These are phyloP conservation scores for Calocybe gangraenosa DNA, from an alignment of 768 basidiomycete genomes.

Conservation along the genomic window DNA sequence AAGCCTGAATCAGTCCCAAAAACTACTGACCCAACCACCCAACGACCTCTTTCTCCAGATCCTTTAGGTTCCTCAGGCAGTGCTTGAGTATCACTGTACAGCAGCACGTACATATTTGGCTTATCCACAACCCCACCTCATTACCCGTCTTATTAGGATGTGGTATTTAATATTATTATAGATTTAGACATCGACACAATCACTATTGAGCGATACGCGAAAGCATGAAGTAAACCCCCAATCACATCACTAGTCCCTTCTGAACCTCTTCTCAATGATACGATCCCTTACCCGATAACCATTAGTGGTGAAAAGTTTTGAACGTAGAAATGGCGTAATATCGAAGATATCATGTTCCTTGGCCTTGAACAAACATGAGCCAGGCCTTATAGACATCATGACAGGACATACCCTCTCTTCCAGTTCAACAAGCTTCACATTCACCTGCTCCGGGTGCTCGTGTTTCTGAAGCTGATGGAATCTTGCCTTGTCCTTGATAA, in stretches of 20 bases:
- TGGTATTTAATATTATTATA: slow-evolving; percentile 13
- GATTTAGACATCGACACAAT: slow-evolving; percentile 12
- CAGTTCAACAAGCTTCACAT: slow-evolving; percentile 75
- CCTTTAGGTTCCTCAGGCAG: background rate
- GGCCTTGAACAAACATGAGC: slow-evolving; percentile 45
- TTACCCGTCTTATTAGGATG: background rate
- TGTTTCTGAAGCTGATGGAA: slow-evolving; percentile 74
- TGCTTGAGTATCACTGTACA: no score
- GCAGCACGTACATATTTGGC: background rate
- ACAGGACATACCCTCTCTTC: slow-evolving; percentile 70
- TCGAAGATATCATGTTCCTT: slow-evolving; percentile 98
- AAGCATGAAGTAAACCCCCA: background rate
- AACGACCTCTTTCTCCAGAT: background rate
- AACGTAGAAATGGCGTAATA: slow-evolving; percentile 77
- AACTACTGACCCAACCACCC: background rate
- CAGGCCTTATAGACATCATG: background rate
- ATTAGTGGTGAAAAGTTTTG: slow-evolving; percentile 81
- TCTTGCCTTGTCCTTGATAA: slow-evolving; percentile 90
- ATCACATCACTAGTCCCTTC: slow-evolving; percentile 27
- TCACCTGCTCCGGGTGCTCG: slow-evolving; percentile 73
- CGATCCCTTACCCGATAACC: slow-evolving; percentile 75
- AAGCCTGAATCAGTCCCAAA: background rate
- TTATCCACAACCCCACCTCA: slow-evolving; percentile 11
- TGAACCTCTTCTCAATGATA: slow-evolving; percentile 74
- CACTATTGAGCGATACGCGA: slow-evolving; percentile 12